These are phyloP conservation scores for Lepraria neglecta DNA, from an alignment of 495 filamentous ascomycete species.

Conservation along the genomic window DNA sequence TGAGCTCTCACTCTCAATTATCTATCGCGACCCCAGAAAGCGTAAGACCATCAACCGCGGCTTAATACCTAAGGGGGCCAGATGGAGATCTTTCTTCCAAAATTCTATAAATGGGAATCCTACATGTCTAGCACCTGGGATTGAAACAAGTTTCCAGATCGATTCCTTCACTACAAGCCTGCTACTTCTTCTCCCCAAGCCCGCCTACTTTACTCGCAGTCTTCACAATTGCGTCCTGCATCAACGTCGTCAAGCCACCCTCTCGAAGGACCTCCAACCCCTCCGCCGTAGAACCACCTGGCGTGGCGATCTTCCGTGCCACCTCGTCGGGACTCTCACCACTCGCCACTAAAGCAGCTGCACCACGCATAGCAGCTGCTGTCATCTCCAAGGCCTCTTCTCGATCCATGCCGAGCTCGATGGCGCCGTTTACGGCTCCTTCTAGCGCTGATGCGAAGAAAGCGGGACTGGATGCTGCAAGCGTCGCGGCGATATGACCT, in stretches of 20 bases:
- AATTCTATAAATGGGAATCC: no score
- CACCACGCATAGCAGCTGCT: conserved; percentile 32
- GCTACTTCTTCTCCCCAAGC: neutral
- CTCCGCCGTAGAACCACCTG: conserved; percentile 22
- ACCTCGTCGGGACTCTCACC: conserved; percentile 22
- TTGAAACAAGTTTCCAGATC: no score
- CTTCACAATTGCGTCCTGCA: conserved; percentile 6
- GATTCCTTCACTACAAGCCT: neutral
- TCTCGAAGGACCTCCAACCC: conserved; percentile 23
- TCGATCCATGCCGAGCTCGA: conserved; percentile 23
- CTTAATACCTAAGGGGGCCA: no score
- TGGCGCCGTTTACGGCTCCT: conserved; percentile 24
- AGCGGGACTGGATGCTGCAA: conserved; percentile 20
- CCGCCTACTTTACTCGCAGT: conserved; percentile 9
- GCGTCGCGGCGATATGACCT: conserved; percentile 21
- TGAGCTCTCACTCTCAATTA: no score
- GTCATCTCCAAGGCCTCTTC: conserved; percentile 21
- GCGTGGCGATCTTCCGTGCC: conserved; percentile 25
- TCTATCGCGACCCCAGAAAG: no score
- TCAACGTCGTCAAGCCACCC: conserved; percentile 22
- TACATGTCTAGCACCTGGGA: no score
- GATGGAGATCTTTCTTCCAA: no score
- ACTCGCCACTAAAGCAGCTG: conserved; percentile 16
- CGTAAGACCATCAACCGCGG: no score
- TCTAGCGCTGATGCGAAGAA: conserved; percentile 25